Conservation (phyloP, 371 early-diverging fungal species). For the Apophysomyces sp. region DNA sequence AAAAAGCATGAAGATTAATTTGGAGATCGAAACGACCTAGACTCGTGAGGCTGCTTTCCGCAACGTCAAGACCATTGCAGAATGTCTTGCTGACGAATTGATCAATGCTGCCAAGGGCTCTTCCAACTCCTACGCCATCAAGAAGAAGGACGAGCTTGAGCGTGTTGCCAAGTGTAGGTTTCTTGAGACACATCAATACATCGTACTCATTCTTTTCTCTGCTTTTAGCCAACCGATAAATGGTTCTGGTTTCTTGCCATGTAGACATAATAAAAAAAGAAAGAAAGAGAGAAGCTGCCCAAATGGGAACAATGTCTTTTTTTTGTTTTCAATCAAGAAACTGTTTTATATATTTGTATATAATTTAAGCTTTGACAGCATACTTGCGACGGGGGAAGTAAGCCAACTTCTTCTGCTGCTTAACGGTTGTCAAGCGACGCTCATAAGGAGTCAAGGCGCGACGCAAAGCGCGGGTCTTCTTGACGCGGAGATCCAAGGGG, state of each 20-base stretch:
- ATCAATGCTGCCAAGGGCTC: slow-evolving; percentile 96
- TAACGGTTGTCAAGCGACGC: slow-evolving; percentile 65
- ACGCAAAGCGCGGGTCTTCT: slow-evolving; percentile 97
- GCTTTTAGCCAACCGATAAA: slow-evolving; percentile 15
- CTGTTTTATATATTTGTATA: neutral
- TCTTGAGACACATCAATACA: neutral
- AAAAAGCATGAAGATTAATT: neutral
- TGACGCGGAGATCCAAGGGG: slow-evolving; percentile 91
- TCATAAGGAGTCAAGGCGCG: slow-evolving; percentile 85
- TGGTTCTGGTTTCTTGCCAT: neutral
- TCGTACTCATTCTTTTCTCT: neutral
- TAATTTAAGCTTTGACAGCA: slow-evolving; percentile 80
- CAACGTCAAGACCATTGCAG: slow-evolving; percentile 93
- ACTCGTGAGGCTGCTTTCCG: slow-evolving; percentile 31
- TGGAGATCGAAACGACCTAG: neutral
- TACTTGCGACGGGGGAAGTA: slow-evolving; percentile 88
- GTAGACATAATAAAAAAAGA: neutral
- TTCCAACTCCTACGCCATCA: slow-evolving; percentile 96
- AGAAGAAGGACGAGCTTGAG: slow-evolving; percentile 99
- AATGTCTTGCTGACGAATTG: slow-evolving; percentile 98
- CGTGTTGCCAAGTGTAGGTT: slow-evolving; percentile 38
- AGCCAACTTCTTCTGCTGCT: slow-evolving; percentile 77
- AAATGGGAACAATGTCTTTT: neutral
- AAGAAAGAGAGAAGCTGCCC: neutral
- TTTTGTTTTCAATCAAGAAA: neutral